These are phyloP conservation scores for Euptelea pleiosperma DNA, from an alignment of 164 flowering plant genomes.

Conservation along the genomic window DNA sequence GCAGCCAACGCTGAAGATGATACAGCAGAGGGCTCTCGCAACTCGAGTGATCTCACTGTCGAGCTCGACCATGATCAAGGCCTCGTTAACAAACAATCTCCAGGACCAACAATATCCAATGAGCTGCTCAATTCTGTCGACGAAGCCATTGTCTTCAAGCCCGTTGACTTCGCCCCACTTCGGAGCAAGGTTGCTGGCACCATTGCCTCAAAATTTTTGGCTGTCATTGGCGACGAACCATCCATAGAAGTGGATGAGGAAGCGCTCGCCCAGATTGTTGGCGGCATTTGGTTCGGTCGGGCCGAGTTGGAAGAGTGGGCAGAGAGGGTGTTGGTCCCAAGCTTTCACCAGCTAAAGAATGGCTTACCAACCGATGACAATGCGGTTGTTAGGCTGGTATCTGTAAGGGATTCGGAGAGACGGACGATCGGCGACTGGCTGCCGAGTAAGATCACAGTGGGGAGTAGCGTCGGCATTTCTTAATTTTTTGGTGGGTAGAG, in stretches of 20 bases:
- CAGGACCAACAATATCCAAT: conserved; percentile 24
- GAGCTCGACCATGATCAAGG: conserved; percentile 59
- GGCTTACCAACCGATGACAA: conserved; percentile 24
- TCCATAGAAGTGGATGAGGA: conserved; percentile 49
- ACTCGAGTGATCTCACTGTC: conserved; percentile 77
- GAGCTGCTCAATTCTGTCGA: conserved; percentile 57
- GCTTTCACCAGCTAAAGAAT: conserved; percentile 54
- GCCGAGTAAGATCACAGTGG: conserved; percentile 43
- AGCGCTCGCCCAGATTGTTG: conserved; percentile 56
- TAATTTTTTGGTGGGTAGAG: conserved; percentile 16
- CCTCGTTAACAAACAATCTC: conserved; percentile 19
- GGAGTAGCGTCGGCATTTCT: conserved; percentile 6
- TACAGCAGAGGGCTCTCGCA: conserved; percentile 51
- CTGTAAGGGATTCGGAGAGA: conserved; percentile 29
- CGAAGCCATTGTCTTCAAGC: conserved; percentile 61
- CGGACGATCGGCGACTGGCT: conserved; percentile 41
- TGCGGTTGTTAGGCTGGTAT: conserved; percentile 40
- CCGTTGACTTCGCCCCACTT: conserved; percentile 52
- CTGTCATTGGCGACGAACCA: conserved; percentile 31
- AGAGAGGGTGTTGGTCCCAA: conserved; percentile 60
- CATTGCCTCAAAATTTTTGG: conserved; percentile 40
- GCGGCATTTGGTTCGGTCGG: conserved; percentile 71
- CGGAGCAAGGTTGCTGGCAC: conserved; percentile 32
- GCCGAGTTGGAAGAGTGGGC: conserved; percentile 62
- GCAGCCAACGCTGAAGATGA: conserved; percentile 54